A percentile compares a stretch with the other conserved stretches of the same genome.
Conservation (phyloP, 2,329 filamentous ascomycete species). For the Alternaria viburni region DNA sequence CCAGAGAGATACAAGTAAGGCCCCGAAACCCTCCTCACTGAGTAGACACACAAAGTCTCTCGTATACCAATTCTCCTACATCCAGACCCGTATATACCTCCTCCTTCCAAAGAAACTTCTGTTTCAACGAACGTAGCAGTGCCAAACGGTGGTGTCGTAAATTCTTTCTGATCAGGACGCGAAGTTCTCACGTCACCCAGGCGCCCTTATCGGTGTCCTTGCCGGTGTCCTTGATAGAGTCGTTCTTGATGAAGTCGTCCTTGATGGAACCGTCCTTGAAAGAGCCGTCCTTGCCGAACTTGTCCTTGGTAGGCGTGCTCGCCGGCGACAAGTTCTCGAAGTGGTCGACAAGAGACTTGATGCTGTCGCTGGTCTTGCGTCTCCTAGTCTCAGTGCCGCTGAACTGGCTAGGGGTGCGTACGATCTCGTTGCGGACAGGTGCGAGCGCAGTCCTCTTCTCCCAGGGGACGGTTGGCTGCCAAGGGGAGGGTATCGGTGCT, state of each 20-base stretch:
- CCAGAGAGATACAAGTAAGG: background rate
- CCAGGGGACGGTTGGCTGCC: background rate
- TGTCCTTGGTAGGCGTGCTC: background rate
- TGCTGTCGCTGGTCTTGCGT: constrained; percentile 1
- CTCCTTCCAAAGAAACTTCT: background rate
- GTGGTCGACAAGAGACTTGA: background rate
- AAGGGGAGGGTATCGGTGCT: background rate
- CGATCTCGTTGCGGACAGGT: background rate
- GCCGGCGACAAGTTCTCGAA: background rate
- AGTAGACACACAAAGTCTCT: background rate
- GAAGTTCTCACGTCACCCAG: background rate
- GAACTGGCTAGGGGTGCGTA: background rate
- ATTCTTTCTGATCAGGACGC: background rate
- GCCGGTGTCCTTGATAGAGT: background rate
- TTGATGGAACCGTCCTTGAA: background rate
- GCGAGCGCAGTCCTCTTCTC: background rate
- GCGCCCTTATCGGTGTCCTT: background rate
- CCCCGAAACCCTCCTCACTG: background rate
- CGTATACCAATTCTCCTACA: background rate
- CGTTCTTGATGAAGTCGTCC: background rate
- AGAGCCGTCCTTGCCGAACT: background rate
- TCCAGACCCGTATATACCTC: background rate
- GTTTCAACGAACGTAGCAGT: background rate
- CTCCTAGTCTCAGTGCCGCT: background rate
- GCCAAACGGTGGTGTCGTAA: background rate